Conservation (phyloP, 169 alveolate genomes). For the Eimeria mitis region DNA sequence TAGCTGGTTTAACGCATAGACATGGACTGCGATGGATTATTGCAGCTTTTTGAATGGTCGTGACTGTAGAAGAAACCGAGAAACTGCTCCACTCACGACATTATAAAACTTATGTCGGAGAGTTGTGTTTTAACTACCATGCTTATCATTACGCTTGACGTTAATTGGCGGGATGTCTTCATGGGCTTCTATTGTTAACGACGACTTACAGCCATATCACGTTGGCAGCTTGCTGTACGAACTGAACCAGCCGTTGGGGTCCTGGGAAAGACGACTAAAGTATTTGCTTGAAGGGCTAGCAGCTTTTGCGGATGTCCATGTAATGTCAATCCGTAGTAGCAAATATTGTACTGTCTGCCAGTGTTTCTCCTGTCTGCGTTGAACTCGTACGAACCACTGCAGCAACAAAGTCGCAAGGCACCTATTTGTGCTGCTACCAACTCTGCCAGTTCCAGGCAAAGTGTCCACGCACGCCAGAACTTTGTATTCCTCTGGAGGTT, state of each 20-base stretch:
- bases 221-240: background rate
- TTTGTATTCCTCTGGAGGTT: background rate
- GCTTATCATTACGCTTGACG: background rate
- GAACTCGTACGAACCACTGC: background rate
- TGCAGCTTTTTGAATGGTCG: background rate
- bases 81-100: background rate
- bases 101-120: background rate
- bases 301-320: background rate
- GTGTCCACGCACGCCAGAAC: background rate
- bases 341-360: background rate
- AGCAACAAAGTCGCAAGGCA: background rate
- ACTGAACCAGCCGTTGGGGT: background rate
- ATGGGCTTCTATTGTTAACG: background rate
- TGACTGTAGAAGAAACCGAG: background rate
- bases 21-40: background rate
- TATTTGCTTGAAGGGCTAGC: background rate
- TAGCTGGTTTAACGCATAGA: background rate
- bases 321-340: background rate
- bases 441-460: background rate
- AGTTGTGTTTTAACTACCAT: background rate
- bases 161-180: background rate
- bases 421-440: background rate
- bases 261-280: too few relatives aligned
- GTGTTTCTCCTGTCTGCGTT: background rate
- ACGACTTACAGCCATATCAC: background rate